Percentiles rank a stretch among this genome's conserved stretches.
Evolutionary conservation across 768 basidiomycete genomes (phyloP).

Genomic region (Suillus americanus): DNA sequence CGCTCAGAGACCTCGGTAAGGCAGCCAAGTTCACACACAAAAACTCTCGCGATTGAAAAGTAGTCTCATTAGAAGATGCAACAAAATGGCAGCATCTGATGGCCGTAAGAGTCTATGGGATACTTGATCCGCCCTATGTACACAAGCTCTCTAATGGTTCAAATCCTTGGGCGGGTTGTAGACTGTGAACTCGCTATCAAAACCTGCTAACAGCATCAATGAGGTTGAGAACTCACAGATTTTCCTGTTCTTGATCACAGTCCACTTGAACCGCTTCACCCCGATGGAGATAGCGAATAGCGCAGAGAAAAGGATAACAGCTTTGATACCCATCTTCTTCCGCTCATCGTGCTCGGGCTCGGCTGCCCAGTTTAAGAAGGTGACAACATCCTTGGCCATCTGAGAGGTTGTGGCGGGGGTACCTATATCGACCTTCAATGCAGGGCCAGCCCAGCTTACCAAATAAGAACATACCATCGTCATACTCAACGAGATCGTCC

Average conservation of each 20-base stretch:
- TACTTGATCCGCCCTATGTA: constrained; percentile 6
- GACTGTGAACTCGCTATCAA: constrained; percentile 23
- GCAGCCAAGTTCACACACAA: background rate
- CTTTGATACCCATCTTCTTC: constrained; percentile 96
- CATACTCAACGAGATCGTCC: constrained; percentile 95
- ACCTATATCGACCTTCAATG: constrained; percentile 42
- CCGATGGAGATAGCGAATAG: constrained; percentile 81
- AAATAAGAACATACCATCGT: constrained; percentile 64
- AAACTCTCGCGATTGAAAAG: constrained; percentile 4
- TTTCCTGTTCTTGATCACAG: constrained; percentile 89
- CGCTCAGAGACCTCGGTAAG: background rate
- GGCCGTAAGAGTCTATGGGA: constrained; percentile 27
- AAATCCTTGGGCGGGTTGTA: constrained; percentile 40
- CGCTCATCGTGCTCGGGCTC: constrained; percentile 98
- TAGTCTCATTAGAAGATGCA: constrained; percentile 24
- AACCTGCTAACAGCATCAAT: constrained; percentile 8
- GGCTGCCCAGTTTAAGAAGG: constrained; percentile 95
- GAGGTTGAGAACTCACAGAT: constrained; percentile 56
- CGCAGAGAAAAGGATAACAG: constrained; percentile 88
- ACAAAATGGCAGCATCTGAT: constrained; percentile 19
- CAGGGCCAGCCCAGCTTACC: background rate
- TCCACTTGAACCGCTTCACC: constrained; percentile 97
- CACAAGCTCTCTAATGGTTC: constrained; percentile 27
- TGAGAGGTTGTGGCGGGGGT: constrained; percentile 97
- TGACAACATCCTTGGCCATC: constrained; percentile 98